Evolutionary conservation across 2,329 filamentous ascomycete species (phyloP), one percentile per base, ranked within the genome.

Genomic region (Cytospora mali): DNA sequence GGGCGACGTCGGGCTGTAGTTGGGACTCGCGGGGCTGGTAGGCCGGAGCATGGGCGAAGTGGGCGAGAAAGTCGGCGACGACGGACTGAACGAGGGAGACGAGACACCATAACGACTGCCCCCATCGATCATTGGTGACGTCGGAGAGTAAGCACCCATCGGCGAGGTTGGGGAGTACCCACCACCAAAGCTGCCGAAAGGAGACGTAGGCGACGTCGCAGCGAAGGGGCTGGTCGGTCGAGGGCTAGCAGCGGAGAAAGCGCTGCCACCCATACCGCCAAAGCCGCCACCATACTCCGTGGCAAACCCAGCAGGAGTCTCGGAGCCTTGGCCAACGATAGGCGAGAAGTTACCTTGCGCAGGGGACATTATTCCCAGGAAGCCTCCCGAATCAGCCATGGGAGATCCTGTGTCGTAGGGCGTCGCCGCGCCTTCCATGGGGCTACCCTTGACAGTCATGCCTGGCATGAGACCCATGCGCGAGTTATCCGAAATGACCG

Each of bases 361-460:
- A 67, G 87, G 85, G n/a, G 86, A 87, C 66, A 81, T 84, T 68
- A 88, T 79, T 67, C 84, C 84, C 70, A 87, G 76, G 69, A 86
- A 88, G 56, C 89, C 89, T 35, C 64, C 64, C 46, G 85, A 87
- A 70, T 93, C 89, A 9, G 83, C 84, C 77, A 93, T 88, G 5
- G 91, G 91, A 55, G 91, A 94, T 50, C 90, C 90, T 27, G 88
- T 90, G 73, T 98, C 95, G 76, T 99, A 99, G 1, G 96, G 96
- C 10, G 95, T 99, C 49, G 93, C 92, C 60, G 92, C 92, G 69
- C 95, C 95, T 65, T 91, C 90, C 53, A 89, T 83, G 65, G 89
- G 87, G 62, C 85, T 84, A 63, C 88, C 89, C 79, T 93, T 93
- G 68, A 88, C 83, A 16, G 89, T 88, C 76, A 94, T 88, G 58